These are phyloP conservation scores for Talaromyces sp. DNA, from an alignment of 2,329 filamentous ascomycete genomes.

Conservation along the genomic window DNA sequence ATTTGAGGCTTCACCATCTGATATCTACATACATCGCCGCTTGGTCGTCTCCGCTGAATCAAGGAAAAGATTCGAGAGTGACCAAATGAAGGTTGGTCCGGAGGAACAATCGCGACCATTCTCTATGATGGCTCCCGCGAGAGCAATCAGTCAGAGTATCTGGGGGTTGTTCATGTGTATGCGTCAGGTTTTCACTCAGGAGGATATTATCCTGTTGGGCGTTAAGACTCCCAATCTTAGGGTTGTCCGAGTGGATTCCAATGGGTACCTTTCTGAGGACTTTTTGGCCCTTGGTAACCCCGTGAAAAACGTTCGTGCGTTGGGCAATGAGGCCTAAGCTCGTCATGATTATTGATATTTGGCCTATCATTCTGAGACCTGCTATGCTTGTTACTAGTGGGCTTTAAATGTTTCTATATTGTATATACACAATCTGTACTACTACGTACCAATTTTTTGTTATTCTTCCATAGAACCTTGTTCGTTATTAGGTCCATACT, in stretches of 20 bases:
- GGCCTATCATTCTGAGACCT: too few relatives aligned
- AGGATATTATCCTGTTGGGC: slow-evolving; percentile 44
- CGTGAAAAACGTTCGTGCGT: background rate
- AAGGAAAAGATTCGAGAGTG: slow-evolving; percentile 21
- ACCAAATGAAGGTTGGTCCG: slow-evolving; percentile 17
- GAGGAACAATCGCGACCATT: slow-evolving; percentile 19
- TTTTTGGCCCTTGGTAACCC: slow-evolving; percentile 38
- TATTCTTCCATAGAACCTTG: too few relatives aligned
- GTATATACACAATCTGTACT: slow-evolving; percentile 11
- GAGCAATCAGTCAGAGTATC: slow-evolving; percentile 31
- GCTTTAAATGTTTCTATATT: background rate
- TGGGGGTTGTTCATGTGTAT: slow-evolving; percentile 39
- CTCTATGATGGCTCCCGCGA: slow-evolving; percentile 39
- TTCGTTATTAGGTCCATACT: too few relatives aligned
- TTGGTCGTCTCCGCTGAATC: slow-evolving; percentile 34
- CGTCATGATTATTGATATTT: background rate
- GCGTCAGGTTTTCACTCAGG: slow-evolving; percentile 43
- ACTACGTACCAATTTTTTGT: slow-evolving; percentile 1
- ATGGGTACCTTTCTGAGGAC: slow-evolving; percentile 39
- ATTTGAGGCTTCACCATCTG: slow-evolving; percentile 35
- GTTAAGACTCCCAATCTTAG: slow-evolving; percentile 35
- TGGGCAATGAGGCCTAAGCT: background rate
- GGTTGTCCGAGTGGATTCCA: slow-evolving; percentile 39
- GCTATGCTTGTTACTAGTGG: background rate
- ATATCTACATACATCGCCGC: slow-evolving; percentile 38